These are phyloP conservation scores for Solanum bulbocastanum DNA, from an alignment of 257 asterid genomes.

Conservation along the genomic window DNA sequence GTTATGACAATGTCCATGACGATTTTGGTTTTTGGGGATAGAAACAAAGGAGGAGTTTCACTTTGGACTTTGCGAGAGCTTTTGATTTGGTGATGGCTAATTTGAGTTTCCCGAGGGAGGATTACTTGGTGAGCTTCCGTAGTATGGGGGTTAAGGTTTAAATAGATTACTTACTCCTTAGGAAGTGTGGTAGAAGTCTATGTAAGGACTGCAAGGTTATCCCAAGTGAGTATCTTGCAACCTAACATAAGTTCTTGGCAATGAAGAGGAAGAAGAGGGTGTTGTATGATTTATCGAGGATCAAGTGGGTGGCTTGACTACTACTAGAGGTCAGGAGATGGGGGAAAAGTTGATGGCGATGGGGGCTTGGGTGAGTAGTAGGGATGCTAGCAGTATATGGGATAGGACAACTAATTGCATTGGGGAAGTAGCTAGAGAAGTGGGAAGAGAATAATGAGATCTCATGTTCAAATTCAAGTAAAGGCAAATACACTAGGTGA, in stretches of 20 bases:
- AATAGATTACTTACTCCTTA: not conserved
- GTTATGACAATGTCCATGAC: not conserved
- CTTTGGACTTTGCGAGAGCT: not conserved
- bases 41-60: not conserved
- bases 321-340: not conserved
- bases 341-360: not conserved
- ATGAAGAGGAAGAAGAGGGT: not conserved
- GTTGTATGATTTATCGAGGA: not conserved
- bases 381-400: not conserved
- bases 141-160: not conserved
- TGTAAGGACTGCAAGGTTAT: not conserved
- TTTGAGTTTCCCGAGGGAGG: not conserved
- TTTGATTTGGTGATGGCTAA: not conserved
- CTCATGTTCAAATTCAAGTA: not conserved
- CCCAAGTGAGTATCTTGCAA: not conserved
- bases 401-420: not conserved
- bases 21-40: not conserved
- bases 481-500: not conserved
- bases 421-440: not conserved
- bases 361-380: not conserved
- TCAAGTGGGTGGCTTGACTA: not conserved
- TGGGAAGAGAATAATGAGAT: not conserved
- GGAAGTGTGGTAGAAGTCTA: not conserved
- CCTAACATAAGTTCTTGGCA: not conserved
- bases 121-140: not conserved